Conservation (phyloP, 1,284 basidiomycete species). For the Austroboletus niveus region DNA sequence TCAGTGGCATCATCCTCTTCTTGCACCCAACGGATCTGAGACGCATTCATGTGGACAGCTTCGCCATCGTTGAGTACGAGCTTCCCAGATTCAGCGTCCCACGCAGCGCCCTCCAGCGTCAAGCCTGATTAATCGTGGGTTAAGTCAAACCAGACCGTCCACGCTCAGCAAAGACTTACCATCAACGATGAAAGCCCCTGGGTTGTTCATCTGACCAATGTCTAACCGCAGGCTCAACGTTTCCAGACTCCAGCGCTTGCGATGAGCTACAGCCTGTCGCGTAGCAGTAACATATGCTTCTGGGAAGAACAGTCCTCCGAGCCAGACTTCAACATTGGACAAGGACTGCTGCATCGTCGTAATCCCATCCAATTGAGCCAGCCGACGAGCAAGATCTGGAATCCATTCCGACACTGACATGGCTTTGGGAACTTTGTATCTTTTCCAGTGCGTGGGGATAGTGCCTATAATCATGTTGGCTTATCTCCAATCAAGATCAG, state of each 20-base stretch:
- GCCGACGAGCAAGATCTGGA: conserved; percentile 73
- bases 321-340: conserved; percentile 78
- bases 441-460: conserved; percentile 83
- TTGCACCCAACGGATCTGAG: conserved; percentile 85
- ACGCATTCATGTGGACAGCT: conserved; percentile 70
- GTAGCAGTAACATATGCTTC: conserved; percentile 95
- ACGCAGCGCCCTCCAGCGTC: conserved; percentile 81
- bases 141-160: conserved; percentile 4
- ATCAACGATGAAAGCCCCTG: conserved; percentile 78
- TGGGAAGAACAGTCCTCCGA: conserved; percentile 93
- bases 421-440: conserved; percentile 82
- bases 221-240: conserved; percentile 80
- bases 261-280: conserved; percentile 87
- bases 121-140: conserved; percentile 55
- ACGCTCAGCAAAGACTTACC: conserved; percentile 49
- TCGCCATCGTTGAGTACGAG: conserved; percentile 83
- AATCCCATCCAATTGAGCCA: conserved; percentile 80
- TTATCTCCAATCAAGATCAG: conserved; percentile 1
- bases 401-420: conserved; percentile 86
- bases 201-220: conserved; percentile 74
- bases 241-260: conserved; percentile 88
- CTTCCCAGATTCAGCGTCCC: conserved; percentile 52
- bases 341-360: conserved; percentile 61
- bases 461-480: conserved; percentile 52
- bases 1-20: conserved; percentile 44